phyloP scores from a whole-genome alignment of 352 stramenopile genomes.

The Pythium insidiosum region DNA sequence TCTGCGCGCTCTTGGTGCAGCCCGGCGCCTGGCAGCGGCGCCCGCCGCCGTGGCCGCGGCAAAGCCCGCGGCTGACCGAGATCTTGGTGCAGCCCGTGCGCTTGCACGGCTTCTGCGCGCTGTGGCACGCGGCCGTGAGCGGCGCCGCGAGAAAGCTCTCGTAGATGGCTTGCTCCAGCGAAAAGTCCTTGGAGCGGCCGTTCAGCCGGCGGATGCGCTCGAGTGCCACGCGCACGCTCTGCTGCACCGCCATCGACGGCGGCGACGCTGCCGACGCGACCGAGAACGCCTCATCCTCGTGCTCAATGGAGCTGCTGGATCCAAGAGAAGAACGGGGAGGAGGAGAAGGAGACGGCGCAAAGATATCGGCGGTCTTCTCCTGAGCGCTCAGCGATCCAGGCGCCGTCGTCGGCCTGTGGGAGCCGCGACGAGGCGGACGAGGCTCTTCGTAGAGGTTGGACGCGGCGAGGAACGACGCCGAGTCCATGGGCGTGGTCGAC shows the following conservation, averaged over 20 bases:
- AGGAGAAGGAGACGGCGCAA: no score
- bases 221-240: constrained; percentile 1
- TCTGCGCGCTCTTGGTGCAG: constrained; percentile 69
- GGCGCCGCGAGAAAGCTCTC: constrained; percentile 34
- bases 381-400: constrained; percentile 4
- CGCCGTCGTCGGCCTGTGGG: constrained; percentile 11
- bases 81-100: constrained; percentile 53
- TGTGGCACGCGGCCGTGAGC: constrained; percentile 43
- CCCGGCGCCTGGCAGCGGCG: constrained; percentile 49
- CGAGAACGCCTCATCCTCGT: no score
- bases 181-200: not conserved
- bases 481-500: constrained; percentile 1
- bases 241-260: no score
- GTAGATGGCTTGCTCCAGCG: constrained; percentile 9
- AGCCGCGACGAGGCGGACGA: constrained; percentile 18
- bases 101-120: constrained; percentile 52
- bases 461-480: not conserved
- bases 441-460: constrained; percentile 23
- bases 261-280: no score
- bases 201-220: constrained; percentile 4
- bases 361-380: no score
- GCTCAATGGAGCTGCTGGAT: no score
- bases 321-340: no score
- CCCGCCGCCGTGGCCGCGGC: constrained; percentile 54
- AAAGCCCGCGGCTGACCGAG: constrained; percentile 54